phyloP scores from a whole-genome alignment of 2,329 filamentous ascomycete species.

The Ustulina deusta region DNA sequence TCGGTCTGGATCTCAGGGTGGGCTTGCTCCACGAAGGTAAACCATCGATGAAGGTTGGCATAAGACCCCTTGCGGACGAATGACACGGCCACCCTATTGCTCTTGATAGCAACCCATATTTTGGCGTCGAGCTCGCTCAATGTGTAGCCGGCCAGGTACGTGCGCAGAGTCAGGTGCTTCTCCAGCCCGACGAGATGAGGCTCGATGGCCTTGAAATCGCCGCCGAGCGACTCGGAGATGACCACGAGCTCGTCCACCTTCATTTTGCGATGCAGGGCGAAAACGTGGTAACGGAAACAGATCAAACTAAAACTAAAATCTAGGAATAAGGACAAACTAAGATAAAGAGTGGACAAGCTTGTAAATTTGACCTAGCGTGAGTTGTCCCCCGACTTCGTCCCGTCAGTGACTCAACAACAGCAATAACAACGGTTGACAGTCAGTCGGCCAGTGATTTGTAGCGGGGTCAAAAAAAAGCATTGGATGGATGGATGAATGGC shows the following conservation, averaged over 20 bases:
- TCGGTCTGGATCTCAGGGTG: conserved; percentile 81
- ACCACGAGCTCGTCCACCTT: conserved; percentile 68
- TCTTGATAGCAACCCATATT: conserved; percentile 84
- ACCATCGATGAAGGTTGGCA: conserved; percentile 86
- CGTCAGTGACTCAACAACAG: conserved; percentile 36
- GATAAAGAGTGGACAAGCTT: not conserved
- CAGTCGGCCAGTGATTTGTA: conserved; percentile 30
- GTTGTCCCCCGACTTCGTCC: conserved; percentile 10
- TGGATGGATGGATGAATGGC: conserved; percentile 31
- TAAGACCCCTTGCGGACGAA: conserved; percentile 83
- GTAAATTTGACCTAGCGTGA: conserved; percentile 1
- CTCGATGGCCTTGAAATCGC: conserved; percentile 87
- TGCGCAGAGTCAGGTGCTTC: conserved; percentile 86
- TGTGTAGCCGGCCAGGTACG: conserved; percentile 85
- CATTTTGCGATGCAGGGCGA: conserved; percentile 56
- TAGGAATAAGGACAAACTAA: conserved; percentile 1
- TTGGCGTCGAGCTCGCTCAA: conserved; percentile 82
- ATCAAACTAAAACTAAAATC: not conserved
- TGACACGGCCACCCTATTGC: conserved; percentile 85
- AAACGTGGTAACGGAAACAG: not conserved
- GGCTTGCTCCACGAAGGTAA: conserved; percentile 82
- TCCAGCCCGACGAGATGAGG: conserved; percentile 81
- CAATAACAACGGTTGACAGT: conserved; percentile 8
- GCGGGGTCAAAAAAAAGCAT: conserved; percentile 43
- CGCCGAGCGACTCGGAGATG: conserved; percentile 63